Conservation (phyloP, 768 basidiomycete species). For the Suillus spraguei region DNA sequence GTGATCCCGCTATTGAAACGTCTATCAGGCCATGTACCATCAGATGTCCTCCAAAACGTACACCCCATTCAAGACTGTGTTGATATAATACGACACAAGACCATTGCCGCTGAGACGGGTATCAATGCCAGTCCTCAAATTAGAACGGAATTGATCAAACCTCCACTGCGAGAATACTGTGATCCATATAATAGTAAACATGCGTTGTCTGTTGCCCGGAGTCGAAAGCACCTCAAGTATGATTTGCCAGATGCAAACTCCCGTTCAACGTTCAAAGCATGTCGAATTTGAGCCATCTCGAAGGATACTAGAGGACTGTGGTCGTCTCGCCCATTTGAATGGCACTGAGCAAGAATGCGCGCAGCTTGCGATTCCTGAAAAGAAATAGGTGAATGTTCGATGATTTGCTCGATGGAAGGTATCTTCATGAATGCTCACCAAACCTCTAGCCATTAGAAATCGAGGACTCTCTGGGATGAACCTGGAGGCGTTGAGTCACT, state of each 20-base stretch:
- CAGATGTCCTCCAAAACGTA: background rate
- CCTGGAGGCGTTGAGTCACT: constrained; percentile 33
- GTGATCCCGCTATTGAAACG: constrained; percentile 44
- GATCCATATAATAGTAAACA: constrained; percentile 68
- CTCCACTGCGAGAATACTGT: constrained; percentile 80
- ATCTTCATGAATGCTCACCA: constrained; percentile 37
- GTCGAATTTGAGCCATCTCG: constrained; percentile 67
- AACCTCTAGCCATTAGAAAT: constrained; percentile 63
- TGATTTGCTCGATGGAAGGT: background rate
- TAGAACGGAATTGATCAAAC: constrained; percentile 31
- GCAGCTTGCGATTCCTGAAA: constrained; percentile 59
- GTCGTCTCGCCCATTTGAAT: constrained; percentile 63
- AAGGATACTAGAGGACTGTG: constrained; percentile 56
- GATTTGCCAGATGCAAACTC: constrained; percentile 51
- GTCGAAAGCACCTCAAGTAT: constrained; percentile 58
- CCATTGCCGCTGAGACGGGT: constrained; percentile 57
- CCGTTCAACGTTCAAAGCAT: constrained; percentile 65
- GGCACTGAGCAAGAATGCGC: constrained; percentile 64
- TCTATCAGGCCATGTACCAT: background rate
- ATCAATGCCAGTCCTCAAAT: background rate
- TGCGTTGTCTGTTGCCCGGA: constrained; percentile 67
- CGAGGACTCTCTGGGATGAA: constrained; percentile 71
- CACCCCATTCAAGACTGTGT: constrained; percentile 63
- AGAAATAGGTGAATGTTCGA: background rate
- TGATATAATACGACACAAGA: constrained; percentile 74